Percentiles rank a stretch among this genome's conserved stretches.
These are phyloP conservation scores for Pleurotus salmoneostramineus DNA, from an alignment of 768 basidiomycete genomes.

Conservation along the genomic window DNA sequence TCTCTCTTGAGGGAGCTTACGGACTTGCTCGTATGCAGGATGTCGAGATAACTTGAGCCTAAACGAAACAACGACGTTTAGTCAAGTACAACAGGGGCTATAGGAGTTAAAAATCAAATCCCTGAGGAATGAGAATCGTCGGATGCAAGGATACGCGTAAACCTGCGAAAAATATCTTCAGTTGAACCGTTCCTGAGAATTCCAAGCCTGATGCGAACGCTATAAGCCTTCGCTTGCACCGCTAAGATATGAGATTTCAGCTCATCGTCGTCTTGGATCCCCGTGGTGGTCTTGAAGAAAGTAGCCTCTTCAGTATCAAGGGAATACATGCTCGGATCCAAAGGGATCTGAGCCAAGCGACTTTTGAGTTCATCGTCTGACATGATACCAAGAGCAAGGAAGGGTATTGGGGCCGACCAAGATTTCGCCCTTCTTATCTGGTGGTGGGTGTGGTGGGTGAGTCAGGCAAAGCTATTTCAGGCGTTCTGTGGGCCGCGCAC, in stretches of 20 bases:
- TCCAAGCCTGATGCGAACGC: constrained; percentile 12
- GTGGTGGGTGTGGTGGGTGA: too few species aligned
- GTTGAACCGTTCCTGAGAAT: not conserved
- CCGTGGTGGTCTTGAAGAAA: constrained; percentile 32
- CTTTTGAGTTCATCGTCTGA: not conserved
- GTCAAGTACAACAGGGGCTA: not conserved
- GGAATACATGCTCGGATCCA: constrained; percentile 15
- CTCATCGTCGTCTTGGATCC: constrained; percentile 29
- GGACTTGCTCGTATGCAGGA: constrained; percentile 27
- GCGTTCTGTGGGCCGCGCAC: too few species aligned
- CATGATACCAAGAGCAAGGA: not conserved
- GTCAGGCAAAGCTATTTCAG: too few species aligned
- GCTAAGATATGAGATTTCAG: constrained; percentile 34
- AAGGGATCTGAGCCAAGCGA: not conserved
- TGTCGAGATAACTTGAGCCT: constrained; percentile 27
- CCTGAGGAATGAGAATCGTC: constrained; percentile 23
- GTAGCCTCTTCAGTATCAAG: constrained; percentile 22
- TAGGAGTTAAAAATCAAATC: not conserved
- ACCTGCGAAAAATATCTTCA: constrained; percentile 12
- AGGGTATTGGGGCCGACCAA: not conserved
- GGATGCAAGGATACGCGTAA: constrained; percentile 27
- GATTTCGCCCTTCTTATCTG: too few species aligned
- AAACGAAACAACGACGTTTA: not conserved
- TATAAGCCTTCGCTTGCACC: constrained; percentile 31
- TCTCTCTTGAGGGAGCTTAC: constrained; percentile 19